These are phyloP conservation scores for Phellinidium pouzarii DNA, from an alignment of 1,284 basidiomycete species.

Conservation along the genomic window DNA sequence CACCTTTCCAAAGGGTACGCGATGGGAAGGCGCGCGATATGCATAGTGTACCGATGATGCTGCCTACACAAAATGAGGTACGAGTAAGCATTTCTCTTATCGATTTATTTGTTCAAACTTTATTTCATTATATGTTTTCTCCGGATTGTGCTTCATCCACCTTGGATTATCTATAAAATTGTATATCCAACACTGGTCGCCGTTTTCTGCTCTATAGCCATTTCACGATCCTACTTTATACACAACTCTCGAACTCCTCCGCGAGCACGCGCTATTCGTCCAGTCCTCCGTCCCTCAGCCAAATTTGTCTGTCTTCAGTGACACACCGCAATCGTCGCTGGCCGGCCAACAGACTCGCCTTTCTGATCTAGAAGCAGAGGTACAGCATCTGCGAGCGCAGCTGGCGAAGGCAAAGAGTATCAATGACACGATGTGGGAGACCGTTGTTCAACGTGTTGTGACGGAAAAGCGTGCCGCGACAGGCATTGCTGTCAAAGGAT, in stretches of 20 bases:
- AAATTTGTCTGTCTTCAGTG: background rate
- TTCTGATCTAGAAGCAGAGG: constrained; percentile 66
- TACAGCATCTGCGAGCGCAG: constrained; percentile 56
- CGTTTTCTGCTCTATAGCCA: background rate
- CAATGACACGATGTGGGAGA: constrained; percentile 89
- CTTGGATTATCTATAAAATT: constrained; percentile 11
- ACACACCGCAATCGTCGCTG: constrained; percentile 23
- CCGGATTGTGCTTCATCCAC: constrained; percentile 1
- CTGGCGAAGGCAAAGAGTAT: constrained; percentile 76
- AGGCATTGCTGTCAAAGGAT: background rate
- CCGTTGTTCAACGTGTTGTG: constrained; percentile 59
- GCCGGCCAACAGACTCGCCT: constrained; percentile 47
- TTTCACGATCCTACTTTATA: constrained; percentile 29
- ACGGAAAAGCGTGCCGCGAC: constrained; percentile 22
- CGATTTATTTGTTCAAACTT: constrained; percentile 4
- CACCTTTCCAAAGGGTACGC: constrained; percentile 64
- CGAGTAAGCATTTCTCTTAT: no score
- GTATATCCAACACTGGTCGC: constrained; percentile 7
- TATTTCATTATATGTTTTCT: constrained; percentile 28
- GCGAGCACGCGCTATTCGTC: constrained; percentile 56
- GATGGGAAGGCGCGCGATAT: constrained; percentile 58
- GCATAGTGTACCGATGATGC: constrained; percentile 59
- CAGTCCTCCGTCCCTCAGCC: constrained; percentile 28
- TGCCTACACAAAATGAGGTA: constrained; percentile 37
- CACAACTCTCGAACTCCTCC: constrained; percentile 45